Conservation (phyloP, 768 basidiomycete genomes). For the Boletus huronensis region DNA sequence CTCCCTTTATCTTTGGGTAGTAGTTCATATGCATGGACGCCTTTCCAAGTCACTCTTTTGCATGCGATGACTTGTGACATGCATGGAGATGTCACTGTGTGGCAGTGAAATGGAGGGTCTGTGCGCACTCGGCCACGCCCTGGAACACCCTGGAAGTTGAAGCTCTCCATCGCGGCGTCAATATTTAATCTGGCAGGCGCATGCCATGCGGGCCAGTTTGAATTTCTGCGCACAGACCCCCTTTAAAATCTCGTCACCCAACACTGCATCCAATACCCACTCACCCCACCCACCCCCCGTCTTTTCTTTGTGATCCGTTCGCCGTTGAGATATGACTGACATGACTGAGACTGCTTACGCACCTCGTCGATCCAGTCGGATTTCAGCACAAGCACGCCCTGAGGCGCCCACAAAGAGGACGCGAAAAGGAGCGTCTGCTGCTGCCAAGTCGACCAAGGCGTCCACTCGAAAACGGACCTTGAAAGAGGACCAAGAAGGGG, state of each 20-base stretch:
- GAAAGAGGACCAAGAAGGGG: conserved; percentile 20
- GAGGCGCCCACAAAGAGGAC: conserved; percentile 17
- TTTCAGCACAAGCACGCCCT: conserved; percentile 47
- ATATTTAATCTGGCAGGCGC: conserved; percentile 17
- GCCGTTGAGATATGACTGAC: conserved; percentile 10
- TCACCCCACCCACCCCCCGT: neutral
- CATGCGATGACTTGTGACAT: too few relatives aligned
- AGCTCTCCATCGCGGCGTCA: conserved; percentile 14
- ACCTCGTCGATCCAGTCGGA: conserved; percentile 54
- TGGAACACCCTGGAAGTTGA: neutral
- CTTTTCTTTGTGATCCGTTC: neutral
- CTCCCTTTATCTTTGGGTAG: too few relatives aligned
- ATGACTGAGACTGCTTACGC: conserved; percentile 20
- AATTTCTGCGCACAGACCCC: conserved; percentile 26
- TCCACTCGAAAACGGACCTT: conserved; percentile 35
- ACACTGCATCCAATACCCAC: neutral
- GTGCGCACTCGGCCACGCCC: neutral
- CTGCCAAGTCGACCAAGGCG: conserved; percentile 29
- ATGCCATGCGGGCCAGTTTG: conserved; percentile 17
- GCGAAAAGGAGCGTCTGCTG: conserved; percentile 17
- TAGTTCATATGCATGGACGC: too few relatives aligned
- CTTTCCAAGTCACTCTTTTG: too few relatives aligned
- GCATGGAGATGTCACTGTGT: neutral
- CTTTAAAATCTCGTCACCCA: conserved; percentile 10
- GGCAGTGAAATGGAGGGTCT: neutral